Evolutionary conservation across 129 eudicot species (phyloP), one percentile per base, ranked within the genome.

Genomic region (Escallonia rubra): DNA sequence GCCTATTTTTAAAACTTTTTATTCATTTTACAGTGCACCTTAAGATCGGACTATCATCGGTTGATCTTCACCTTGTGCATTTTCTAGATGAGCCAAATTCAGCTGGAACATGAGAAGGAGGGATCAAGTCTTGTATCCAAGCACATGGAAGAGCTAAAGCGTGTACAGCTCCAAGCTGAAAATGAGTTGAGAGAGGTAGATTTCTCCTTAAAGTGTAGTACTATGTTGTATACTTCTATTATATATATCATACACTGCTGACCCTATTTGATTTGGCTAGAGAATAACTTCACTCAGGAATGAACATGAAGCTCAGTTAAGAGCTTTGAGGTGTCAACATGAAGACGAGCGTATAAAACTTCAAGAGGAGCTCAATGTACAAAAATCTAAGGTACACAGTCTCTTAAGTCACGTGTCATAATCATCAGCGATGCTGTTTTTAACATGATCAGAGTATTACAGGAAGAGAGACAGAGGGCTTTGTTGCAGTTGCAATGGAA

Each of bases 381-480:
- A 89, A 76, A 94, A 86, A 74, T 76, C 85, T 53, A 94, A 78
- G 79, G 99, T 87, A 75, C 68, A 72, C 73, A 41, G 59, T 71
- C 14, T 5, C 46, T 43, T 11, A 46, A 50, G 41, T 52, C 57
- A 60, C 59, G 15, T 56, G 40, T 41, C 43, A 13, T 8, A 34
- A 43, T 39, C 10, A 56, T 39, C 71, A 66, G 70, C 45, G 16
- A 7, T 39, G 49, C 57, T 66, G 6, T 64, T 39, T 12, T 50
- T 34, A 58, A 59, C 13, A 16, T 48, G 70, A 55, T 67, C 59
- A 10, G 8, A 44, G 12, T 64, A 40, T 77, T 38, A 75, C 90
- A 92, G 96, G 98, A 92, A 68, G 98, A 92, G 77, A 92, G 86
- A 74, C 98, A 92, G 77, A 84, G 85, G 77, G 91, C 96, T 47